A percentile compares a stretch with the other conserved stretches of the same genome.
phyloP scores from a whole-genome alignment of 345 rosid genomes.

The Excoecaria agallocha region DNA sequence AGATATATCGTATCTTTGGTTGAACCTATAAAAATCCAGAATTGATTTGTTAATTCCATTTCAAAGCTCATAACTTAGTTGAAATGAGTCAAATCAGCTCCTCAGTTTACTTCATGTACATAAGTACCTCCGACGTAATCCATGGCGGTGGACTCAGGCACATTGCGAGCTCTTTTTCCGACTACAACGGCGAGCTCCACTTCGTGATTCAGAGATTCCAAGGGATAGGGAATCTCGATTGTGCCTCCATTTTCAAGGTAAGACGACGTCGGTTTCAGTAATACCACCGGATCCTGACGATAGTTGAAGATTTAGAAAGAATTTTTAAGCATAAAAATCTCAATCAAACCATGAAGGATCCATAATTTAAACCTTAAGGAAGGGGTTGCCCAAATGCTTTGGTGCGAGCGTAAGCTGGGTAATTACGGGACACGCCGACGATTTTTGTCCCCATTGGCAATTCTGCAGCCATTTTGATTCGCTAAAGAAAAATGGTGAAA shows the following conservation, averaged over 20 bases:
- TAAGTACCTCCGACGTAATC: slow-evolving; percentile 74
- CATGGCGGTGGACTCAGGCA: slow-evolving; percentile 72
- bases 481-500: no score
- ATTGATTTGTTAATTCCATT: no score
- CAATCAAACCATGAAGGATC: background rate
- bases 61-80: no score
- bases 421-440: slow-evolving; percentile 94
- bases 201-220: slow-evolving; percentile 79
- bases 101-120: no score
- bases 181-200: slow-evolving; percentile 94
- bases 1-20: slow-evolving; percentile 88
- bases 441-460: slow-evolving; percentile 76
- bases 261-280: slow-evolving; percentile 94
- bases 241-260: slow-evolving; percentile 86
- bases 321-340: background rate
- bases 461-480: slow-evolving; percentile 28
- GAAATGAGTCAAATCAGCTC: no score
- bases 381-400: slow-evolving; percentile 90
- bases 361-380: slow-evolving; percentile 50
- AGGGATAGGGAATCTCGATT: slow-evolving; percentile 74
- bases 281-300: slow-evolving; percentile 73
- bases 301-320: background rate
- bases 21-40: no score
- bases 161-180: slow-evolving; percentile 77
- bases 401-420: slow-evolving; percentile 92